Evolutionary conservation across 495 filamentous ascomycete species (phyloP), one percentile per base, ranked within the genome.

Genomic region (Neurospora sp.): DNA sequence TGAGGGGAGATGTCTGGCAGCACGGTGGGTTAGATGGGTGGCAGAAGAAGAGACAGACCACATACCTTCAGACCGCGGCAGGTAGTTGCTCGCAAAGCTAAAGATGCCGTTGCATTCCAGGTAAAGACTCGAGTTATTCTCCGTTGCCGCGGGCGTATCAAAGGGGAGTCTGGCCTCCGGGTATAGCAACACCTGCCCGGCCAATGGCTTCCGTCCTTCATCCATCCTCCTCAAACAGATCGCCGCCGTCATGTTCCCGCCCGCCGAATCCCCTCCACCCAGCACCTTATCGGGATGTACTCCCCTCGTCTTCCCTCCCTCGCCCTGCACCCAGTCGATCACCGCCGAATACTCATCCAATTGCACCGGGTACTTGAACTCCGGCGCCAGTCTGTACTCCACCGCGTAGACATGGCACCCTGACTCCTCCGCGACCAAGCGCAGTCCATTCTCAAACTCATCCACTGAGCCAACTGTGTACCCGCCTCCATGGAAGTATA

Each of bases 401-500:
- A 83, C 75, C 8, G 76, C 80, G 69, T 78, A 75, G 31, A 79
- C 70, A 72, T 78, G 71, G 74, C 74, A 69, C 39, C 76, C 39
- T 16, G 69, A 72, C 73, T 42, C 71, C 71, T 83, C 74, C 44
- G 80, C 75, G 27, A 80, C 38, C 73, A 80, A 44, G 37, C 82
- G 77, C 5, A 80, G 73, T 4, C 79, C 78, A 37, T 77, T 78
- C 71, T 84, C 82, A 44, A 83, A 83, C 44, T 82, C 80, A 44
- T 84, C 82, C 12, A 82, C 77, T 35, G 73, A 77, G 1, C 83
- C 82, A 4, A 78, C 74, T 2, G 80, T 78, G 69, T 79, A 85
- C 1, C 82, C 81, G 2, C 83, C 84, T n/a, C 82, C 83, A 69
- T 85, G 82, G 22, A 81, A 78, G 71, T 81, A 83, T 14, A 83